Percentiles rank a stretch among this genome's conserved stretches.
These are phyloP conservation scores for Spergularia azorica DNA, from an alignment of 179 eudicot species.

Conservation along the genomic window DNA sequence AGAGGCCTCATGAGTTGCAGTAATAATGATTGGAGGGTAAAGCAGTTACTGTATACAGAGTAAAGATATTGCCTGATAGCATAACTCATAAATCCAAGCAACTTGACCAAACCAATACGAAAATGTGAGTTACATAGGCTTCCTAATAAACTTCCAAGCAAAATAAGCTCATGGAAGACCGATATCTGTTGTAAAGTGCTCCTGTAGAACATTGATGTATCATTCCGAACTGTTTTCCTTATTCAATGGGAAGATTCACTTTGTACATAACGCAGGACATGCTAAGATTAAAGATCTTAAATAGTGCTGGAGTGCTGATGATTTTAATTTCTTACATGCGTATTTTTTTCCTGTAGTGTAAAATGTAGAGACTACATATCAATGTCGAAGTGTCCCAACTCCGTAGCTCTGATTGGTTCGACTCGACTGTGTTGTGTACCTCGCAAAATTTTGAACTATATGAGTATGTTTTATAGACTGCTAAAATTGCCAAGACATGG, in stretches of 20 bases:
- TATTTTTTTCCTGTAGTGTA: too few relatives aligned
- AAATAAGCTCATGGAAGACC: not conserved
- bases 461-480: too few relatives aligned
- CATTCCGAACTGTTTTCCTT: not conserved
- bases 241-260: not conserved
- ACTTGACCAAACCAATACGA: not conserved
- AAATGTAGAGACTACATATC: too few relatives aligned
- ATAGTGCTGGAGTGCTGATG: too few relatives aligned
- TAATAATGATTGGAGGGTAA: not conserved
- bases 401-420: too few relatives aligned
- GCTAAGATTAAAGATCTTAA: too few relatives aligned
- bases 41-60: not conserved
- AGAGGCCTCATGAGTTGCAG: not conserved
- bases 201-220: conserved; percentile 12
- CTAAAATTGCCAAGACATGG: too few relatives aligned
- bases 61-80: not conserved
- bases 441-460: too few relatives aligned
- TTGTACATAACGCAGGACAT: conserved; percentile 8
- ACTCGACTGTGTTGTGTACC: too few relatives aligned
- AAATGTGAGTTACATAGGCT: not conserved
- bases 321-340: too few relatives aligned
- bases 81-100: conserved; percentile 2
- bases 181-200: not conserved
- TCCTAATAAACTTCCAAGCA: conserved; percentile 7
- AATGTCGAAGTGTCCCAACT: too few relatives aligned